Conservation (phyloP, 2,329 filamentous ascomycete species). For the Venturia pyrina region DNA sequence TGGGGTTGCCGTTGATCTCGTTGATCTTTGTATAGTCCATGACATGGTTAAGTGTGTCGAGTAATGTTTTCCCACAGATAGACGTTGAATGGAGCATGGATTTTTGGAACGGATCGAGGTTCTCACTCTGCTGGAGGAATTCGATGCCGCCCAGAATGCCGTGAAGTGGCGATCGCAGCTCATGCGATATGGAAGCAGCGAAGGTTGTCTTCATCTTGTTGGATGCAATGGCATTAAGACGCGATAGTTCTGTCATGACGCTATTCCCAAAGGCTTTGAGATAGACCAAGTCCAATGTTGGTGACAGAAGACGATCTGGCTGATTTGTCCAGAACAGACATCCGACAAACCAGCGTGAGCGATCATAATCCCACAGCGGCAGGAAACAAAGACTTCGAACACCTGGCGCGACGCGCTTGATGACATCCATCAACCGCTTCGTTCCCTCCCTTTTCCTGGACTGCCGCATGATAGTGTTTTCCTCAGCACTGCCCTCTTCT, state of each 20-base stretch:
- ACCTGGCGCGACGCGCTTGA: not conserved
- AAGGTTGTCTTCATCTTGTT: constrained; percentile 30
- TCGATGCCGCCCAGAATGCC: constrained; percentile 18
- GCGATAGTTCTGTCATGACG: constrained; percentile 47
- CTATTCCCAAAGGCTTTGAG: constrained; percentile 43
- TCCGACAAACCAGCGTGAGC: not conserved
- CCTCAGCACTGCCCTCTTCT: not conserved
- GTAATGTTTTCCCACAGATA: constrained; percentile 30
- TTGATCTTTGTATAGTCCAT: constrained; percentile 19
- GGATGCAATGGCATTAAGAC: constrained; percentile 40
- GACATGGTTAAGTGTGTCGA: constrained; percentile 32
- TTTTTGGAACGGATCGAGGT: not conserved
- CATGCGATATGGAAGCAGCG: constrained; percentile 33
- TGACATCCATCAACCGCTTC: not conserved
- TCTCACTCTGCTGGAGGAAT: constrained; percentile 9
- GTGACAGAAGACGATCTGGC: constrained; percentile 34
- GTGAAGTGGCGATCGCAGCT: constrained; percentile 21
- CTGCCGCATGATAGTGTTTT: not conserved
- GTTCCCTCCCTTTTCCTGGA: not conserved
- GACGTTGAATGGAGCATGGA: constrained; percentile 26
- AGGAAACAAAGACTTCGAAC: constrained; percentile 4
- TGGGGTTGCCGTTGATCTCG: constrained; percentile 4
- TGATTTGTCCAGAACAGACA: constrained; percentile 20
- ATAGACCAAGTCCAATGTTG: constrained; percentile 41
- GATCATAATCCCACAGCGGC: not conserved